Conservation (phyloP, 225 moss, liverwort and hornwort genomes). For the Sphagnum tenellum region DNA sequence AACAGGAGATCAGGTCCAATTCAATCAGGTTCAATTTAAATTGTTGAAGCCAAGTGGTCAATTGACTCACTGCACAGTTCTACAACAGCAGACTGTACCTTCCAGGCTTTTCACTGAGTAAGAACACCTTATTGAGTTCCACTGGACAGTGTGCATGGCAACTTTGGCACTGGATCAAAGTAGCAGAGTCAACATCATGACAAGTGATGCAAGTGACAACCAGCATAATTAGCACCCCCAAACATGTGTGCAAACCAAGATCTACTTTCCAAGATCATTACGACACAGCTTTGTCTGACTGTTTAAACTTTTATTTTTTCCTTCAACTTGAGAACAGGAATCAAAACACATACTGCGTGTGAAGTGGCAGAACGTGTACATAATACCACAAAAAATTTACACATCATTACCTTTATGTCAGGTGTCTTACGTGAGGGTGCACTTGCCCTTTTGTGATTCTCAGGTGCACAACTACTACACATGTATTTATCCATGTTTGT, state of each 20-base stretch:
- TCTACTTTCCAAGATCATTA: too few species aligned
- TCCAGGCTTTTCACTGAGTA: too few species aligned
- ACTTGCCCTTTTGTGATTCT: conserved; percentile 77
- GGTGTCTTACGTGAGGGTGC: conserved; percentile 66
- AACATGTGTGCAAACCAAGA: too few species aligned
- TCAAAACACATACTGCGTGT: not conserved
- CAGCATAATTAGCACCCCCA: too few species aligned
- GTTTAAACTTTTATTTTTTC: not conserved
- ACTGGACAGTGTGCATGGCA: not conserved
- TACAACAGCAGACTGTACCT: too few species aligned
- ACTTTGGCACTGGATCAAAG: too few species aligned
- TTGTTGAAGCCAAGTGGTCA: not conserved
- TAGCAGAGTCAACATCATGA: not conserved
- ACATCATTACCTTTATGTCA: conserved; percentile 53
- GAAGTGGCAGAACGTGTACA: not conserved
- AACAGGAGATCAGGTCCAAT: not conserved
- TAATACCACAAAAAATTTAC: not conserved
- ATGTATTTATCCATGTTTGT: conserved; percentile 80
- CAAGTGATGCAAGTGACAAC: too few species aligned
- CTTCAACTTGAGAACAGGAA: too few species aligned
- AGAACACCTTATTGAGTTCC: not conserved
- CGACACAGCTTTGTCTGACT: too few species aligned
- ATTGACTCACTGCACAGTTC: too few species aligned
- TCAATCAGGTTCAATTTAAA: too few species aligned
- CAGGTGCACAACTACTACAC: conserved; percentile 80